Evolutionary conservation across 495 filamentous ascomycete genomes (phyloP), one percentile per base, ranked within the genome.

Genomic region (Barbatosphaeria neglecta): DNA sequence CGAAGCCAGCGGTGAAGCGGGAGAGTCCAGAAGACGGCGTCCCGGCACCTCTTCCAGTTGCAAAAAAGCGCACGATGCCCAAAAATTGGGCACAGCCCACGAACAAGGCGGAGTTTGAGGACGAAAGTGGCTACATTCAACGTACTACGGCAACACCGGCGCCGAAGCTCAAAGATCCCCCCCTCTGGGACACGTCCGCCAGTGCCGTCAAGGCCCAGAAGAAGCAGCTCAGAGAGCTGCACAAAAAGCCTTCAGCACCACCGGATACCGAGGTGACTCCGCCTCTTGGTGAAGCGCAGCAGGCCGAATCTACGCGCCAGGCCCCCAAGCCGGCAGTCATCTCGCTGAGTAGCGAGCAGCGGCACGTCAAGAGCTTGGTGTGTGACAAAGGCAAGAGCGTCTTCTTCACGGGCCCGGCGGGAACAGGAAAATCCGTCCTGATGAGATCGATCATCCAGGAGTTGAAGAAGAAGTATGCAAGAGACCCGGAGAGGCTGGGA

Each of bases 371-470:
- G 44, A 75, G 84, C 15, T 64, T 94, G 13, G 88, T 97, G 19
- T 69, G 85, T 3, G 74, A 89, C 4, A 59, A 82, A 28, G 68
- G 71, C 25, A 84, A 88, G 57, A 95, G 92, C 53, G 90, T 96
- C 4, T 98, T 98, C 71, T 98, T 97, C 64, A 98, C 92, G 2
- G 92, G 92, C 47, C 94, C 92, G 37, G 92, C 92, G 46, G 92
- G 92, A 60, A 98, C 92, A 18, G 92, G 92, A 50, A 98, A 98
- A 67, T 98, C 92, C 0, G 92, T 97, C 3, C 69, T 98, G 41
- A 84, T 98, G 73, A 77, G 92, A 47, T 80, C 92, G 49, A 92
- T 95, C 48, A 96, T 98, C 55, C 62, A 75, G 13, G 75, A 82
- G 6, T 67, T 97, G 38, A 88, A 83, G 23, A 74, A 74, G 39